Evolutionary conservation across 164 flowering plant species (phyloP).

Genomic region (Macadamia tetraphylla): DNA sequence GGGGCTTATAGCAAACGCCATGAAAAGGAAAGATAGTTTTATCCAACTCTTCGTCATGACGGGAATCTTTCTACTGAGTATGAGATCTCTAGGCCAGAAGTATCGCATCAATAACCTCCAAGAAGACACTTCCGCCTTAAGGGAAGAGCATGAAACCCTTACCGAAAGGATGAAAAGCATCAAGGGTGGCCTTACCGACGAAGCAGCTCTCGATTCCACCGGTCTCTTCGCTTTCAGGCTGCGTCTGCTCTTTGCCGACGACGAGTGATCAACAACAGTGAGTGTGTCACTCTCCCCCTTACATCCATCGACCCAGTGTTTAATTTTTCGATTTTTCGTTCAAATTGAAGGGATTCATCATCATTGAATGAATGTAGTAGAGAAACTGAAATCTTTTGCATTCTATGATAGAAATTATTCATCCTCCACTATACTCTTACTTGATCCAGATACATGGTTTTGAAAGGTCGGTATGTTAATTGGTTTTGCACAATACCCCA

Average conservation of each 20-base stretch:
- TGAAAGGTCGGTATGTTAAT: too few species aligned
- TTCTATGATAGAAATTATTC: too few species aligned
- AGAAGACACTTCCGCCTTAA: constrained; percentile 58
- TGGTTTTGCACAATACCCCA: too few species aligned
- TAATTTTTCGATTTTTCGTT: not conserved
- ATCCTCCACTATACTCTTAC: too few species aligned
- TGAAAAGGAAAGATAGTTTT: constrained; percentile 62
- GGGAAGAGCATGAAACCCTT: constrained; percentile 54
- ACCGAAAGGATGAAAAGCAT: constrained; percentile 49
- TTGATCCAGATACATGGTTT: too few species aligned
- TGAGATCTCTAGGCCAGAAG: constrained; percentile 78
- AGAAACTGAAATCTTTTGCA: too few species aligned
- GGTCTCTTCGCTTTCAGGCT: constrained; percentile 70
- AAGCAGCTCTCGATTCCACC: constrained; percentile 68
- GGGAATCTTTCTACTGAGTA: constrained; percentile 64
- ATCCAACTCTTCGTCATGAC: constrained; percentile 70
- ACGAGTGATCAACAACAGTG: constrained; percentile 10
- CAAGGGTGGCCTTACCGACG: constrained; percentile 55
- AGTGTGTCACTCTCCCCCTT: constrained; percentile 3
- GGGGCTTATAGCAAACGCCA: constrained; percentile 48
- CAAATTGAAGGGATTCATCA: not conserved
- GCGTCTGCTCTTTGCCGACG: constrained; percentile 54
- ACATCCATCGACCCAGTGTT: not conserved
- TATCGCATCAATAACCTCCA: constrained; percentile 60
- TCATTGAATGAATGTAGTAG: not conserved